Base-by-base conservation (phyloP, 1,284 basidiomycete species). In the Puccinia novopanici region DNA sequence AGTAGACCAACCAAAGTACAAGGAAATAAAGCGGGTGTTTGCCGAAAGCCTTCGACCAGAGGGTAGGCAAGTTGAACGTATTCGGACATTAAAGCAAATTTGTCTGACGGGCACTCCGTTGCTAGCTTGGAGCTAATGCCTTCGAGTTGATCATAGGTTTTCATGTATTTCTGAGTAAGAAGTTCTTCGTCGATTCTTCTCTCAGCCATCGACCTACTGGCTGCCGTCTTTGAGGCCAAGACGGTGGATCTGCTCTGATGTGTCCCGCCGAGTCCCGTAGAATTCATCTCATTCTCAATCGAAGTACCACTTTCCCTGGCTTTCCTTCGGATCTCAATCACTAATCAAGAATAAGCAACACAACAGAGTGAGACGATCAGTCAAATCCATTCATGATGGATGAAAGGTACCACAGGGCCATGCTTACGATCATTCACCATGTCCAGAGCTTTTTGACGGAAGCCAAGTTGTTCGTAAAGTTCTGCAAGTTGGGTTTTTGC, bases 11-110 rank as follows among this genome's bases (percentile, higher is more conserved):
- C 93, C 83, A 91, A 87, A 57, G 91, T 91, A 10, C 91, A 91
- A 82, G 91, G 88, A 84, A 96, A 98, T 82, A 98, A 85, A 81
- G 90, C 90, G 83, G 91, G 89, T 13, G 94, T 95, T 86, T 93
- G 90, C 68, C 95, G 88, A 87, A 95, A 98, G 84, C 90, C 91
- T 82, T 97, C 94, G 19, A 97, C 89, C 71, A 98, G 88, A 81
- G 90, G 92, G 83, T 93, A 92, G 0, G 94, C 93, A 83, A 93
- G 90, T 40, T 91, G 85, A 82, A 97, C 87, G 92, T 95, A 98
- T 65, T 87, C 86, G 50, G 86, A 85, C 63, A 87, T 83, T 10
- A 88, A 87, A 13, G 84, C 85, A 9, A 83, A 83, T 12, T 88
- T 85, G 12, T 86, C 86, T 1, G 82, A 80, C 24, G 84, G 84